These are phyloP conservation scores for Aspergillus transmontanensis DNA, from an alignment of 2,329 filamentous ascomycete species.

Conservation along the genomic window DNA sequence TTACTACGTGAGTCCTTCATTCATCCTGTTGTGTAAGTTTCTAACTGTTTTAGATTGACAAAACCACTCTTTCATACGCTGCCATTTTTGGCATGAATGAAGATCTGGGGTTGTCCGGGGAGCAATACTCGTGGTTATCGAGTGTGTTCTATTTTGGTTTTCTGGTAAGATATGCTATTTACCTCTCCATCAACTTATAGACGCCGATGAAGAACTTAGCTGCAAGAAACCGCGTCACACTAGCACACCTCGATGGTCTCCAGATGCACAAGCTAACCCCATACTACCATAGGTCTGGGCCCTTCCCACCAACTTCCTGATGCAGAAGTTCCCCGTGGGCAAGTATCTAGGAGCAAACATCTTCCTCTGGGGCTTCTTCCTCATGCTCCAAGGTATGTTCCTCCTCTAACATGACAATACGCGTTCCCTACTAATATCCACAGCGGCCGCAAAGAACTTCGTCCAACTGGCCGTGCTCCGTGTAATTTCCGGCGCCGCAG, in stretches of 20 bases:
- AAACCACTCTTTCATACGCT: slow-evolving; percentile 62
- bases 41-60: not conserved
- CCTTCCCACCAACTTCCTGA: slow-evolving; percentile 56
- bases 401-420: too few relatives aligned
- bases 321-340: slow-evolving; percentile 56
- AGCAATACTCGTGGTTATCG: slow-evolving; percentile 60
- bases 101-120: slow-evolving; percentile 59
- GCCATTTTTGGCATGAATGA: slow-evolving; percentile 66
- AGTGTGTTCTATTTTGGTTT: slow-evolving; percentile 61
- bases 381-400: slow-evolving; percentile 29
- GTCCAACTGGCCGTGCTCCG: slow-evolving; percentile 53
- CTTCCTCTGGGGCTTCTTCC: slow-evolving; percentile 49
- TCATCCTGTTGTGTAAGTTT: slow-evolving; percentile 33
- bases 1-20: slow-evolving; percentile 40
- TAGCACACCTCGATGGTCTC: too few relatives aligned
- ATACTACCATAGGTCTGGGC: slow-evolving; percentile 45
- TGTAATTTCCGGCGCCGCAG: slow-evolving; percentile 56
- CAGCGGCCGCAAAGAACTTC: slow-evolving; percentile 54
- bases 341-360: slow-evolving; percentile 60
- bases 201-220: too few relatives aligned
- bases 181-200: too few relatives aligned
- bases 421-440: too few relatives aligned
- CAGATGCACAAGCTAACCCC: too few relatives aligned
- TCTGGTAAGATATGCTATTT: slow-evolving; percentile 27
- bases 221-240: too few relatives aligned